Conservation (phyloP, 192 early-diverging fungal genomes). For the Geosiphon pyriformis region DNA sequence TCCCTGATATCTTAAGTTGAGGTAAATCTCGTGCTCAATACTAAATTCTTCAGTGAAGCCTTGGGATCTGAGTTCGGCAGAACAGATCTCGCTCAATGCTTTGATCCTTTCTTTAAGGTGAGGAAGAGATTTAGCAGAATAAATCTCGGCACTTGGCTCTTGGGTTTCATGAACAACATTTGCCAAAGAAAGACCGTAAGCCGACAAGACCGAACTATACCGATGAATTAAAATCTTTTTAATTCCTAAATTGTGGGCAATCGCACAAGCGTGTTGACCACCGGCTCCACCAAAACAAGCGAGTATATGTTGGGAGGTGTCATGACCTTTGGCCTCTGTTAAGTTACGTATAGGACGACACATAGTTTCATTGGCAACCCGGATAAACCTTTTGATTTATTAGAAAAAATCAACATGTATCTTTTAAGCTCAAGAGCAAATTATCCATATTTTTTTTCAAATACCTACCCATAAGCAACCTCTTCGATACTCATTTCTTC, state of each 20-base stretch:
- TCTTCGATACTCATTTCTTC: slow-evolving; percentile 71
- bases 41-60: slow-evolving; percentile 53
- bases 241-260: slow-evolving; percentile 85
- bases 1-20: slow-evolving; percentile 90
- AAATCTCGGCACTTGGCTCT: slow-evolving; percentile 62
- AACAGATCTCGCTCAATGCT: slow-evolving; percentile 41
- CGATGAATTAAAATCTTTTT: slow-evolving; percentile 79
- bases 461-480: slow-evolving; percentile 70
- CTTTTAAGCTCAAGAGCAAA: not conserved
- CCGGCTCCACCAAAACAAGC: slow-evolving; percentile 95
- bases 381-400: slow-evolving; percentile 63
- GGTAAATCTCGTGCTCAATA: slow-evolving; percentile 62
- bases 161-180: slow-evolving; percentile 92
- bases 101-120: slow-evolving; percentile 49
- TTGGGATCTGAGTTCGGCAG: slow-evolving; percentile 52
- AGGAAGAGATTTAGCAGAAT: slow-evolving; percentile 35
- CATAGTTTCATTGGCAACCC: slow-evolving; percentile 97
- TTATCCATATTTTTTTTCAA: not conserved
- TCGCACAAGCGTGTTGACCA: slow-evolving; percentile 93
- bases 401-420: too few species aligned
- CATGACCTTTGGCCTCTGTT: slow-evolving; percentile 89
- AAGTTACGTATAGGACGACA: slow-evolving; percentile 88
- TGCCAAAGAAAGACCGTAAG: slow-evolving; percentile 83
- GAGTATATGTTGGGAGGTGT: slow-evolving; percentile 75
- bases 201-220: slow-evolving; percentile 88